Conservation (phyloP, 345 rosid species). For the Pistacia vera region DNA sequence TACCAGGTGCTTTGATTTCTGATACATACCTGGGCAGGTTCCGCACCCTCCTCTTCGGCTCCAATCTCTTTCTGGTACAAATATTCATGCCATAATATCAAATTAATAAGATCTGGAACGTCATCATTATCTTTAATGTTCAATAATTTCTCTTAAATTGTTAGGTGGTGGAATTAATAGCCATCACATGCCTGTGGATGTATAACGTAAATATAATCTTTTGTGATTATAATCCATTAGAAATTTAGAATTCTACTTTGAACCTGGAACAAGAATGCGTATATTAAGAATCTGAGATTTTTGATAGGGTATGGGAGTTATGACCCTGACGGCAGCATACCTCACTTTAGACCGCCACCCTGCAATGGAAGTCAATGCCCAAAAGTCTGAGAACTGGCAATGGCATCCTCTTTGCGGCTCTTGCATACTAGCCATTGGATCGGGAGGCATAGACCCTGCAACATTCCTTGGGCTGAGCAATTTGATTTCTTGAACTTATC, state of each 20-base stretch:
- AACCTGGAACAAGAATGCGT: not conserved
- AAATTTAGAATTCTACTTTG: not conserved
- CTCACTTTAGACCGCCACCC: slow-evolving; percentile 40
- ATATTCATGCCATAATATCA: not conserved
- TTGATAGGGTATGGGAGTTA: slow-evolving; percentile 54
- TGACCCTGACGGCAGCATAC: slow-evolving; percentile 51
- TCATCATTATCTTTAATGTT: not conserved
- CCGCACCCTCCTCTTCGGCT: slow-evolving; percentile 51
- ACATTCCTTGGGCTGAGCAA: slow-evolving; percentile 61
- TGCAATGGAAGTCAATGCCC: slow-evolving; percentile 41
- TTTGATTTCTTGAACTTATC: slow-evolving; percentile 49
- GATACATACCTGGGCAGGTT: slow-evolving; percentile 58
- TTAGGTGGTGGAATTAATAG: too few relatives aligned
- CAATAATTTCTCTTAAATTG: too few relatives aligned
- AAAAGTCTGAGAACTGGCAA: slow-evolving; percentile 41
- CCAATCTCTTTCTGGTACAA: slow-evolving; percentile 53
- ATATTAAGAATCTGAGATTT: not conserved
- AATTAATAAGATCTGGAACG: not conserved
- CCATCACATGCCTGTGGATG: not conserved
- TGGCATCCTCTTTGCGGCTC: slow-evolving; percentile 39
- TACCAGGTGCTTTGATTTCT: slow-evolving; percentile 58
- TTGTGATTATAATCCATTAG: not conserved
- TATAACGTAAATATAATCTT: not conserved
- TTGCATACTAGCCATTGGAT: slow-evolving; percentile 49
- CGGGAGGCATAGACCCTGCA: slow-evolving; percentile 62